Evolutionary conservation across 2,329 filamentous ascomycete species (phyloP), one percentile per base, ranked within the genome.

Genomic region (Sporothrix curviconia): DNA sequence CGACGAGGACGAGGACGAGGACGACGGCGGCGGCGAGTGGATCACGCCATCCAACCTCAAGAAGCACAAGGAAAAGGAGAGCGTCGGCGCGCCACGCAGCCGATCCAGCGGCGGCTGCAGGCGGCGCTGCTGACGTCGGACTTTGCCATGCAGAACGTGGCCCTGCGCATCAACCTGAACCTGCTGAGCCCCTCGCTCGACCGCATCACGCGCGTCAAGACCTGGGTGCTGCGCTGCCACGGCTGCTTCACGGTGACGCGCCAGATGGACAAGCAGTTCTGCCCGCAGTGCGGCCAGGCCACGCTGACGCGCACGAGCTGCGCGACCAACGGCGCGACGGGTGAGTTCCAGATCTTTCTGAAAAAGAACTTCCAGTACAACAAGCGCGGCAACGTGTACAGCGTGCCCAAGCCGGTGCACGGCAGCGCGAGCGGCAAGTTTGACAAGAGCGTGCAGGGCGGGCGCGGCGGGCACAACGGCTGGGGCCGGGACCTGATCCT

Each of bases 291-390:
- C 70, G 94, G 94, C 12, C 90, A 95, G 69, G 81, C 90, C 1
- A 92, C 92, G 0, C 79, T 99, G 24, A 90, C 87, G 7, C 84
- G 92, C 61, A 88, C 92, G 0, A 87, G 87, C 24, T 96, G 92
- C 78, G 88, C 87, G 28, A 96, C 91, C 3, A 86, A 92, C 66
- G 55, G 58, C 11, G 77, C 84, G 25, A 81, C 84, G 52, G 94
- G 94, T 53, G 83, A 86, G 65, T 95, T 96, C 75, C 85, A 81
- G 59, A 73, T 99, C 59, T 89, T 96, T 69, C 77, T 99, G 59
- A 95, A 95, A 78, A 86, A 85, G 72, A 96, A 96, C 71, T 96
- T 94, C 78, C 90, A 96, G 74, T 96, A 87, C 86, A 97, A 96
- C 73, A 95, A 87, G 64, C 82, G 92, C 24, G 94, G 94, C 54